Evolutionary conservation across 768 basidiomycete species (phyloP).

Genomic region (Strobilomyces echinocephalus): DNA sequence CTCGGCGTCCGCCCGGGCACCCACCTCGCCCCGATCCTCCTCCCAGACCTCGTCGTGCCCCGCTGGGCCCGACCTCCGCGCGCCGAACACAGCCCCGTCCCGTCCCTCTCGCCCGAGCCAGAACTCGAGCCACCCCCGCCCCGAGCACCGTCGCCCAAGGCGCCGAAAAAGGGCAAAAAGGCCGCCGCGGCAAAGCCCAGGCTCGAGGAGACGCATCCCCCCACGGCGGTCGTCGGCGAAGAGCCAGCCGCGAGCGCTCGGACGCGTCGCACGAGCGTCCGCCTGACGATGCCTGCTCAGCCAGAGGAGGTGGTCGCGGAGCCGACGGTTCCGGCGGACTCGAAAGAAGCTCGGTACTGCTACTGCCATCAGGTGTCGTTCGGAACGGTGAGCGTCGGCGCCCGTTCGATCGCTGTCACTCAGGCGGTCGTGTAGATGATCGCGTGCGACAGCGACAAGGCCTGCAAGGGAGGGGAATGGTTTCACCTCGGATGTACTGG

Average conservation of each 20-base stretch:
- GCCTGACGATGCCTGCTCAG: slow-evolving; percentile 35
- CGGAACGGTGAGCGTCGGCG: slow-evolving; percentile 56
- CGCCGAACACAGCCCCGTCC: slow-evolving; percentile 40
- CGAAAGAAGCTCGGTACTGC: slow-evolving; percentile 66
- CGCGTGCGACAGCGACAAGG: slow-evolving; percentile 62
- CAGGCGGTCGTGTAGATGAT: slow-evolving; percentile 58
- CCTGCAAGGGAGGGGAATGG: slow-evolving; percentile 72
- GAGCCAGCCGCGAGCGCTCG: slow-evolving; percentile 11
- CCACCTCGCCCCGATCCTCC: slow-evolving; percentile 48
- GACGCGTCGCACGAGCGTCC: slow-evolving; percentile 26
- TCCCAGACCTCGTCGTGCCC: slow-evolving; percentile 60
- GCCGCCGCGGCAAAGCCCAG: slow-evolving; percentile 1
- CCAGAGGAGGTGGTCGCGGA: slow-evolving; percentile 3
- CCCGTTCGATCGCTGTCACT: not conserved
- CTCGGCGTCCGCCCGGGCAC: slow-evolving; percentile 52
- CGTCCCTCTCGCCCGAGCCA: slow-evolving; percentile 31
- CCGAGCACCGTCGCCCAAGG: slow-evolving; percentile 12
- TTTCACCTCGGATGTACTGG: slow-evolving; percentile 71
- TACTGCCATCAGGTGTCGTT: slow-evolving; percentile 77
- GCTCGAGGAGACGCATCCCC: slow-evolving; percentile 11
- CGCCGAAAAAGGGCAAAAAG: slow-evolving; percentile 25
- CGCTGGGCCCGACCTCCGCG: slow-evolving; percentile 45
- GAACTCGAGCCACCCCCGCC: slow-evolving; percentile 9
- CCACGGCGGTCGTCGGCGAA: slow-evolving; percentile 4
- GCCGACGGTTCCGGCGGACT: slow-evolving; percentile 31